A percentile compares a stretch with the other conserved stretches of the same genome.
phyloP scores from a whole-genome alignment of 148 eudicot genomes.

The Fagopyrum esculentum region DNA sequence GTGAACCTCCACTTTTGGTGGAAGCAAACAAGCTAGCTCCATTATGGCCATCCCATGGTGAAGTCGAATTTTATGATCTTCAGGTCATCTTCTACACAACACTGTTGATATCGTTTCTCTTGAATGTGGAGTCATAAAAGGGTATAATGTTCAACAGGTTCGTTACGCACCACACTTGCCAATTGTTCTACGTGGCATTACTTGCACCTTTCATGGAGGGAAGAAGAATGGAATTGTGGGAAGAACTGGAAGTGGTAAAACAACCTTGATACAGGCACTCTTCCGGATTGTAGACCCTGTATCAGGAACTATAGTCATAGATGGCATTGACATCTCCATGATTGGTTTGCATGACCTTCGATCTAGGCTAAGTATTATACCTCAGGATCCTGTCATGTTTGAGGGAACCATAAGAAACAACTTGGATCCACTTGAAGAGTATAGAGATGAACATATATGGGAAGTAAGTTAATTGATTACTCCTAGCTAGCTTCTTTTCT shows the following conservation, averaged over 20 bases:
- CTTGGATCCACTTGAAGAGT: conserved; percentile 69
- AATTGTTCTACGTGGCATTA: conserved; percentile 57
- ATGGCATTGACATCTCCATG: conserved; percentile 41
- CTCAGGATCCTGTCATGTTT: conserved; percentile 77
- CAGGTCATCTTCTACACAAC: conserved; percentile 12
- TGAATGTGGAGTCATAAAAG: too few species aligned
- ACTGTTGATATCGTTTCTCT: too few species aligned
- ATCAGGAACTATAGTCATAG: conserved; percentile 41
- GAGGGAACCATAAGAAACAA: conserved; percentile 59
- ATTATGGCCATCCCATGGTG: conserved; percentile 51
- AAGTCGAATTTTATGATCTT: conserved; percentile 33
- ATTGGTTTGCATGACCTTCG: conserved; percentile 66
- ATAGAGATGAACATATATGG: conserved; percentile 71
- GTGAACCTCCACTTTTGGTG: conserved; percentile 49
- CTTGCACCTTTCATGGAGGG: conserved; percentile 60
- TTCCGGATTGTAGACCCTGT: conserved; percentile 60
- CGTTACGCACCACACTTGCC: conserved; percentile 75
- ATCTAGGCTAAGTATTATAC: conserved; percentile 59
- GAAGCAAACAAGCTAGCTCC: conserved; percentile 36
- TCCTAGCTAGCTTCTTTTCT: neutral
- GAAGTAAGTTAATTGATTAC: conserved; percentile 26
- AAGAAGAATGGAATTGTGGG: conserved; percentile 67
- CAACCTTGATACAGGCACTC: conserved; percentile 67
- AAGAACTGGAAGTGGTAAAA: conserved; percentile 79
- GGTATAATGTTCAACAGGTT: conserved; percentile 10